These are phyloP conservation scores for Discostella pseudostelligera DNA, from an alignment of 108 stramenopile species.

Conservation along the genomic window DNA sequence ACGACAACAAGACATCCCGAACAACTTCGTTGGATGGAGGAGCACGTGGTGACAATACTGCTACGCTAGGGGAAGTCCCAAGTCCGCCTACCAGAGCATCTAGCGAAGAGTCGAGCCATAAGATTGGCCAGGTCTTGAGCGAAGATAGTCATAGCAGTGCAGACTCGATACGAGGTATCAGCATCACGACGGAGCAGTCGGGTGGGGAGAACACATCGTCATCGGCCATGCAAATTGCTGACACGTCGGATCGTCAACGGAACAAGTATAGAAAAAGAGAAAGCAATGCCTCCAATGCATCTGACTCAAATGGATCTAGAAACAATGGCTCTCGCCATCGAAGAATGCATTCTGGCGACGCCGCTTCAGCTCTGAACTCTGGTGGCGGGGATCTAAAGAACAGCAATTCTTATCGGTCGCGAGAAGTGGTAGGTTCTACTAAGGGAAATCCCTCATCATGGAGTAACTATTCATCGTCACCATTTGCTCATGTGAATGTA, in stretches of 20 bases:
- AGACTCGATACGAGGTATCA: conserved; percentile 6
- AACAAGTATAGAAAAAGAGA: not conserved
- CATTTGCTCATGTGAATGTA: not conserved
- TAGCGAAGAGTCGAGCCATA: not conserved
- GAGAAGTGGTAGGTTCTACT: not conserved
- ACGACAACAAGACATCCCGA: no score
- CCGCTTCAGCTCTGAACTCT: conserved; percentile 44
- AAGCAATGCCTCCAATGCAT: not conserved
- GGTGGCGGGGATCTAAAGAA: conserved; percentile 53
- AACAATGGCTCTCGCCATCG: conserved; percentile 23
- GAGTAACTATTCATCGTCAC: conserved; percentile 7
- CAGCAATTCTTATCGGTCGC: conserved; percentile 16
- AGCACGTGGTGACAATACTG: no score
- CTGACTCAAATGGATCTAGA: conserved; percentile 7
- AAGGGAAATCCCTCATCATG: conserved; percentile 4
- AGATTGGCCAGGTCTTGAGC: not conserved
- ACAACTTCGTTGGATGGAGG: conserved; percentile 5
- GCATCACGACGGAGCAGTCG: conserved; percentile 21
- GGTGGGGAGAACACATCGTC: conserved; percentile 24
- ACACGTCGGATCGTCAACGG: not conserved
- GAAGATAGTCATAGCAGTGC: not conserved
- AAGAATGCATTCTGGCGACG: conserved; percentile 64
- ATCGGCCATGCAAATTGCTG: not conserved
- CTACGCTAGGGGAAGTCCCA: conserved; percentile 7
- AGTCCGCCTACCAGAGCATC: conserved; percentile 15